These are phyloP conservation scores for Pyrenophora tritici-repentis DNA, from an alignment of 2,329 filamentous ascomycete genomes.

Conservation along the genomic window DNA sequence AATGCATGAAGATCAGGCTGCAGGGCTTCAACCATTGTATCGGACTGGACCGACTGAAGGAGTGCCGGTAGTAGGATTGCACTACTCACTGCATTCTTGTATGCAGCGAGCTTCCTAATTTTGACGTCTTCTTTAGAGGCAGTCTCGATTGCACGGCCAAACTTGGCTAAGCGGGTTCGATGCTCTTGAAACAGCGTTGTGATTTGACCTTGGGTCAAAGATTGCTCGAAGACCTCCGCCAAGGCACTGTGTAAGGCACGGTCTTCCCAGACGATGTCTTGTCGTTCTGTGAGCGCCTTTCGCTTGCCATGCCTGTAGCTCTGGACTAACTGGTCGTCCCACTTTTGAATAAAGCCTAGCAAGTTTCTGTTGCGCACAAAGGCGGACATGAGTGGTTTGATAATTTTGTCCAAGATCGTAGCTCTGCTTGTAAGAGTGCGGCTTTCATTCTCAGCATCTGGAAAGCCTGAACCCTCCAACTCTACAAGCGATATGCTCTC, in stretches of 20 bases:
- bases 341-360: slow-evolving; percentile 41
- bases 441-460: neutral
- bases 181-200: slow-evolving; percentile 39
- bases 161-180: slow-evolving; percentile 22
- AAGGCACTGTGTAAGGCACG: slow-evolving; percentile 29
- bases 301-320: slow-evolving; percentile 22
- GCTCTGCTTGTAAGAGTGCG: neutral
- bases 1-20: slow-evolving; percentile 29
- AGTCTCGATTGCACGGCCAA: slow-evolving; percentile 17
- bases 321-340: slow-evolving; percentile 40
- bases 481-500: slow-evolving; percentile 33
- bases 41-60: slow-evolving; percentile 30
- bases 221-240: slow-evolving; percentile 34
- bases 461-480: slow-evolving; percentile 15
- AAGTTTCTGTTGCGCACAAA: slow-evolving; percentile 44
- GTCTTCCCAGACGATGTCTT: slow-evolving; percentile 39
- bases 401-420: slow-evolving; percentile 22
- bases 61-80: slow-evolving; percentile 36
- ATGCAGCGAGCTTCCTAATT: slow-evolving; percentile 26
- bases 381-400: slow-evolving; percentile 41
- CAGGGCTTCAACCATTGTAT: slow-evolving; percentile 30
- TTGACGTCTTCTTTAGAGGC: slow-evolving; percentile 20
- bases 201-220: slow-evolving; percentile 41
- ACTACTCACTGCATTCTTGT: slow-evolving; percentile 33
- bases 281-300: slow-evolving; percentile 23